phyloP scores from a whole-genome alignment of 108 stramenopile genomes.

The Cyclotella distinguenda region DNA sequence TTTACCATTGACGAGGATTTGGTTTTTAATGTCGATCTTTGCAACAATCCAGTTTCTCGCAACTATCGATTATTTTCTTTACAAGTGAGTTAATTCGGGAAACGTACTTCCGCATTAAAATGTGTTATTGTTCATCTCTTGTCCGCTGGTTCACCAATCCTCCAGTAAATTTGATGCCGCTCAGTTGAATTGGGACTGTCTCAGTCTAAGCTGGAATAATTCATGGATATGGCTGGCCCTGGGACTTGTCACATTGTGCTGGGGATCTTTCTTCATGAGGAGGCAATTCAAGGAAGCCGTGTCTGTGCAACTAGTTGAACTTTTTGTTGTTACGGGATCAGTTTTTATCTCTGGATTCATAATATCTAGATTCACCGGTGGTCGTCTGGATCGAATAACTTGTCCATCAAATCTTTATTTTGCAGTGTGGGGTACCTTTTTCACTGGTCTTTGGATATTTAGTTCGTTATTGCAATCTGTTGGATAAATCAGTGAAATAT shows the following conservation, averaged over 20 bases:
- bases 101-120: neutral
- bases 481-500: neutral
- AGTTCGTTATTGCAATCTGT: slow-evolving; percentile 4
- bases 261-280: slow-evolving; percentile 12
- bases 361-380: slow-evolving; percentile 17
- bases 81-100: slow-evolving; percentile 3
- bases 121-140: neutral
- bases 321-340: neutral
- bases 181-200: slow-evolving; percentile 1
- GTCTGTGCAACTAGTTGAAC: neutral
- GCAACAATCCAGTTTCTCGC: slow-evolving; percentile 15
- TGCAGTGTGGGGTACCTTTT: slow-evolving; percentile 20
- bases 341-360: slow-evolving; percentile 7
- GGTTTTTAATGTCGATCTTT: slow-evolving; percentile 27
- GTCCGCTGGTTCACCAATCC: neutral
- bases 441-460: slow-evolving; percentile 22
- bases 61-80: slow-evolving; percentile 17
- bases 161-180: slow-evolving; percentile 3
- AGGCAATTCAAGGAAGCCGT: neutral
- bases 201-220: slow-evolving; percentile 5
- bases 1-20: slow-evolving; percentile 12
- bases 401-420: slow-evolving; percentile 37
- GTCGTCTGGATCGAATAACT: slow-evolving; percentile 10
- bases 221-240: slow-evolving; percentile 24
- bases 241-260: neutral